Evolutionary conservation across 192 early-diverging fungal species (phyloP).

Genomic region (Coemansia sp.): DNA sequence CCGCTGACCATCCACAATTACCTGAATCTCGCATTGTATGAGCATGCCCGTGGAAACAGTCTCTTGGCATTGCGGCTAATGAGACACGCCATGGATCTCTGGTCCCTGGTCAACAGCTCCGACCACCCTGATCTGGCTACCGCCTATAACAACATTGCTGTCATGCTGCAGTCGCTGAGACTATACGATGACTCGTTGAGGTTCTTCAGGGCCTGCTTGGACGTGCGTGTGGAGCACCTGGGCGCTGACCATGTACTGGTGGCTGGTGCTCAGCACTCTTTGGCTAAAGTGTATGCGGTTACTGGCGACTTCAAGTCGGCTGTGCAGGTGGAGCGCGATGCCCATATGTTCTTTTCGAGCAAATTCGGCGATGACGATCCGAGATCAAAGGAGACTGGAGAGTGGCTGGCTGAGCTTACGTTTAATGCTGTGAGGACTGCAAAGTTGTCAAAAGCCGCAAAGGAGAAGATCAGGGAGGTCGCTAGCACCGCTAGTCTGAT

Average conservation of each 20-base stretch:
- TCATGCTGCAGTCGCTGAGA: constrained; percentile 76
- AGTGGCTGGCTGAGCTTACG: constrained; percentile 71
- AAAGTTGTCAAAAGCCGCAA: constrained; percentile 44
- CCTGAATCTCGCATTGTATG: constrained; percentile 89
- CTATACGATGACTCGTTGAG: constrained; percentile 63
- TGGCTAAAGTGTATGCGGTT: constrained; percentile 76
- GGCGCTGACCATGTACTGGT: constrained; percentile 75
- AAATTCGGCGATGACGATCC: constrained; percentile 73
- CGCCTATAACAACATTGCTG: constrained; percentile 68
- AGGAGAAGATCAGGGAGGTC: constrained; percentile 37
- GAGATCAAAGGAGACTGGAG: constrained; percentile 70
- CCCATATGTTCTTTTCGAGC: constrained; percentile 65
- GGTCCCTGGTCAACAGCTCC: constrained; percentile 76
- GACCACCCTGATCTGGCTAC: constrained; percentile 86
- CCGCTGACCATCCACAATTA: constrained; percentile 91
- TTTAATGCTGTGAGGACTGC: constrained; percentile 62
- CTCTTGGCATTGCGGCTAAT: constrained; percentile 73
- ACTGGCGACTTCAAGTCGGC: constrained; percentile 79
- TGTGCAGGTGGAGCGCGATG: constrained; percentile 70
- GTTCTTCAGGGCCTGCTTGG: constrained; percentile 76
- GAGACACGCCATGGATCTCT: constrained; percentile 80
- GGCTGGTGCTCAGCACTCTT: constrained; percentile 69
- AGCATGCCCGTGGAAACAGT: constrained; percentile 78
- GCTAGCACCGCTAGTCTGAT: constrained; percentile 33
- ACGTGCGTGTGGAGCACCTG: constrained; percentile 67